Percentiles rank a stretch among this genome's conserved stretches.
Evolutionary conservation across 192 early-diverging fungal genomes (phyloP).

Genomic region (Coemansia sp.): DNA sequence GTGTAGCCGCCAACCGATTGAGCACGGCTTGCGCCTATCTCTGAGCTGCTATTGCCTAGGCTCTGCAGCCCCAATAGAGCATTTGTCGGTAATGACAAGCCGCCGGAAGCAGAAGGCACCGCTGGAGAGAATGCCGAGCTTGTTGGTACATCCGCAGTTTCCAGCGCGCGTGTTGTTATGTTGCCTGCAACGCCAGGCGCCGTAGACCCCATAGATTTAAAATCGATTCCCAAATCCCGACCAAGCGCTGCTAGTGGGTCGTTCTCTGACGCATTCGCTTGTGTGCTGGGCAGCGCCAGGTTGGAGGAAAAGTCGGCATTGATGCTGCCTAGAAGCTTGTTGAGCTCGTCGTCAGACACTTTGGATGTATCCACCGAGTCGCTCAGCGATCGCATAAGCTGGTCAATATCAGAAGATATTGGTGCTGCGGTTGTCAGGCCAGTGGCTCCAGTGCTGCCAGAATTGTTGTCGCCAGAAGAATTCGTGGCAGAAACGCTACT

Average conservation of each 20-base stretch:
- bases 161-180: neutral
- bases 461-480: constrained; percentile 9
- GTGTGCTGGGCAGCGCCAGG: constrained; percentile 1
- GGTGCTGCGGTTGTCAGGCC: constrained; percentile 19
- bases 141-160: neutral
- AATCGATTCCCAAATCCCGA: constrained; percentile 29
- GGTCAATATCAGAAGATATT: constrained; percentile 38
- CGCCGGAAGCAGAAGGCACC: neutral
- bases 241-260: constrained; percentile 36
- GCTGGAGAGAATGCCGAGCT: constrained; percentile 11
- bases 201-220: constrained; percentile 10
- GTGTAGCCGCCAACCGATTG: neutral
- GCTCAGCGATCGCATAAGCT: constrained; percentile 44
- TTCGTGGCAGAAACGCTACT: constrained; percentile 4
- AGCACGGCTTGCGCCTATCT: neutral
- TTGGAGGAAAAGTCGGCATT: constrained; percentile 23
- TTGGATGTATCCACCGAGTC: constrained; percentile 32
- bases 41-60: neutral
- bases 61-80: neutral
- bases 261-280: neutral
- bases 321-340: constrained; percentile 48
- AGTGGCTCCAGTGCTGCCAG: neutral
- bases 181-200: neutral
- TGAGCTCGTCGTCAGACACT: constrained; percentile 44
- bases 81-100: neutral